phyloP scores from a whole-genome alignment of 1,284 basidiomycete genomes.

The Ceratobasidium sp. region DNA sequence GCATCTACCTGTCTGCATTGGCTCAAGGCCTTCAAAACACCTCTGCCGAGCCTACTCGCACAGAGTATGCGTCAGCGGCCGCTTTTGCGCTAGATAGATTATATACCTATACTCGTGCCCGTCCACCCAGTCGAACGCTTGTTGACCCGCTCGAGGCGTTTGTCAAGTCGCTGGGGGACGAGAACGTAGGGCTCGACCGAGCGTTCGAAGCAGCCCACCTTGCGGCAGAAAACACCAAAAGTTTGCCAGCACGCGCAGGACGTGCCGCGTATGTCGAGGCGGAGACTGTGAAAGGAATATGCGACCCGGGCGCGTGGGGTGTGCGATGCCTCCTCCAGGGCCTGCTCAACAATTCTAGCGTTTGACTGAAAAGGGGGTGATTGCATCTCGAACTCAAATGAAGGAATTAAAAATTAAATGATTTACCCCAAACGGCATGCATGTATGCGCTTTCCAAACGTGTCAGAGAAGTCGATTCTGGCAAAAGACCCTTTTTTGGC shows the following conservation, averaged over 20 bases:
- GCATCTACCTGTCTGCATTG: constrained; percentile 88
- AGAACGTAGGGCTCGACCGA: constrained; percentile 53
- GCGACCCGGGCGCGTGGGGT: constrained; percentile 75
- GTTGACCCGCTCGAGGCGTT: constrained; percentile 93
- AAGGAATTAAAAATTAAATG: neutral
- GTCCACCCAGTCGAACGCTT: constrained; percentile 89
- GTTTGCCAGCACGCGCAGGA: constrained; percentile 87
- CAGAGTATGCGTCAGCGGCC: constrained; percentile 57
- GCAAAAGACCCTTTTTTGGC: neutral
- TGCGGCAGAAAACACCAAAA: constrained; percentile 78
- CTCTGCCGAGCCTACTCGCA: constrained; percentile 43
- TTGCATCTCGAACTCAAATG: neutral
- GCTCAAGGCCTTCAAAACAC: constrained; percentile 75
- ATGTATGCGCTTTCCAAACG: constrained; percentile 36
- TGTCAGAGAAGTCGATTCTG: constrained; percentile 13
- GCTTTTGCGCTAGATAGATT: constrained; percentile 73
- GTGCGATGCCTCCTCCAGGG: constrained; percentile 34
- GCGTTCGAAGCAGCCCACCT: constrained; percentile 72
- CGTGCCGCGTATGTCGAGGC: constrained; percentile 89
- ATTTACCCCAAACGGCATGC: neutral
- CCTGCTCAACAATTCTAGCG: constrained; percentile 2
- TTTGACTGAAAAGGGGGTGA: neutral
- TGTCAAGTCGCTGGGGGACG: constrained; percentile 59
- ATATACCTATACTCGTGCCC: constrained; percentile 88
- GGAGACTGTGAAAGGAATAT: constrained; percentile 72